Percentiles rank a stretch among this genome's conserved stretches.
Conservation (phyloP, 1,284 basidiomycete species). For the Cryptococcus maquisensis region DNA sequence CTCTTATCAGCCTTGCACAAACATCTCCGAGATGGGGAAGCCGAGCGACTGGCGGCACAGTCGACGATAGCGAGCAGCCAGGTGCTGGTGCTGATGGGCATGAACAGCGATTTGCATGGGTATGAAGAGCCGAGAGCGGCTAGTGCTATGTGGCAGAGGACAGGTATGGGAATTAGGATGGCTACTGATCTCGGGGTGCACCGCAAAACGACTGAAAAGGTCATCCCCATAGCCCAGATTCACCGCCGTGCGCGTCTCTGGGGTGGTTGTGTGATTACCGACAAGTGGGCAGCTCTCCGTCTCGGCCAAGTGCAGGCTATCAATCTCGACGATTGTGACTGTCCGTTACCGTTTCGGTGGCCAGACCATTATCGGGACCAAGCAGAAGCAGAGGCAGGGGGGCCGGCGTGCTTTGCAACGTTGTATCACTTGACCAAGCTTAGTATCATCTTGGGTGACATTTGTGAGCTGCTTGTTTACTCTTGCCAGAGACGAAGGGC, state of each 20-base stretch:
- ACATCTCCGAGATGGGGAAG: slow-evolving; percentile 3
- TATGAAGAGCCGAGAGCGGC: slow-evolving; percentile 2
- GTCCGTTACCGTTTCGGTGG: slow-evolving; percentile 11
- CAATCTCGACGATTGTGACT: slow-evolving; percentile 19
- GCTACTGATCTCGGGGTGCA: slow-evolving; percentile 5
- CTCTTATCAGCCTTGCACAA: slow-evolving; percentile 3
- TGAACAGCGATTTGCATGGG: slow-evolving; percentile 3
- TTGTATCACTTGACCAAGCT: slow-evolving; percentile 12
- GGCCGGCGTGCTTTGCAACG: slow-evolving; percentile 16
- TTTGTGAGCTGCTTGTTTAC: slow-evolving; percentile 8
- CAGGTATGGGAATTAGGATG: slow-evolving; percentile 2
- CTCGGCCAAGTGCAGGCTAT: slow-evolving; percentile 11
- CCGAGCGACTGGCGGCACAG: background rate
- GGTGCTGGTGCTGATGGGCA: slow-evolving; percentile 2
- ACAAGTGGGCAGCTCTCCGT: slow-evolving; percentile 11
- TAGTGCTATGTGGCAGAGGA: slow-evolving; percentile 8
- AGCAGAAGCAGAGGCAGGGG: background rate
- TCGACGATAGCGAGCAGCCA: slow-evolving; percentile 2
- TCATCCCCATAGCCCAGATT: slow-evolving; percentile 4
- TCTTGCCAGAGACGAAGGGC: background rate
- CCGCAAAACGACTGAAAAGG: slow-evolving; percentile 2
- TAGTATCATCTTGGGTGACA: slow-evolving; percentile 16
- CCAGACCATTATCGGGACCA: slow-evolving; percentile 13
- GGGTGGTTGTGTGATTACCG: slow-evolving; percentile 3
- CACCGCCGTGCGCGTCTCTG: slow-evolving; percentile 6